phyloP scores from a whole-genome alignment of 495 filamentous ascomycete species.

The Emericellopsis terricola region DNA sequence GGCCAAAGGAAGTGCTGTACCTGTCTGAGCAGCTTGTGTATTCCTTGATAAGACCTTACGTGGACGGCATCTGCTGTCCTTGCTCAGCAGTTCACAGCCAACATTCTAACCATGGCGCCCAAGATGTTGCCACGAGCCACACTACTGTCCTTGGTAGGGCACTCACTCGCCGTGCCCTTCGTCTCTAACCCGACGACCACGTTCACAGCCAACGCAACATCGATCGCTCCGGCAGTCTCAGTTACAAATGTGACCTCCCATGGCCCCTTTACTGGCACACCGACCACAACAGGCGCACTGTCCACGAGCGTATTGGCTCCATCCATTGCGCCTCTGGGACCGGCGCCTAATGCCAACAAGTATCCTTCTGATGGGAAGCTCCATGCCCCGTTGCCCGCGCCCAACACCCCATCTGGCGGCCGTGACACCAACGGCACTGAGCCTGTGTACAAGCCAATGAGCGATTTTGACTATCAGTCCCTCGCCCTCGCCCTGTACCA shows the following conservation, averaged over 20 bases:
- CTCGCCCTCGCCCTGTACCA: conserved; percentile 55
- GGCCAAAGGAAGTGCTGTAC: too few relatives aligned
- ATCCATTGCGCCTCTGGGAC: conserved; percentile 27
- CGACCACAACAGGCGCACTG: conserved; percentile 39
- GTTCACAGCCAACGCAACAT: background rate
- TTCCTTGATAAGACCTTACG: too few relatives aligned
- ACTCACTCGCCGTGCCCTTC: background rate
- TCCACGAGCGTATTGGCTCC: conserved; percentile 27
- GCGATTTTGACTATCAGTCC: conserved; percentile 62
- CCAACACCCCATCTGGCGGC: conserved; percentile 60
- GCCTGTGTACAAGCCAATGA: conserved; percentile 53
- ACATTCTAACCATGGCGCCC: too few relatives aligned
- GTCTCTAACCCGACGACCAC: background rate
- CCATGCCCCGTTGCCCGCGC: conserved; percentile 43
- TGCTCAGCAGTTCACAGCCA: too few relatives aligned
- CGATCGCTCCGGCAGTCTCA: conserved; percentile 1
- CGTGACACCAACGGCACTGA: conserved; percentile 59
- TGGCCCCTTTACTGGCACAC: conserved; percentile 38
- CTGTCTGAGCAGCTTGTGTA: too few relatives aligned
- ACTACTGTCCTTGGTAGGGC: too few relatives aligned
- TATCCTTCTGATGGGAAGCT: conserved; percentile 61
- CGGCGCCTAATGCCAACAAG: conserved; percentile 30
- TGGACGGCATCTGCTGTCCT: too few relatives aligned
- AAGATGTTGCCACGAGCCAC: too few relatives aligned
- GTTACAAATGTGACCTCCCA: conserved; percentile 25